phyloP scores from a whole-genome alignment of 2,329 filamentous ascomycete genomes.

The Sordariomycetes sp. region DNA sequence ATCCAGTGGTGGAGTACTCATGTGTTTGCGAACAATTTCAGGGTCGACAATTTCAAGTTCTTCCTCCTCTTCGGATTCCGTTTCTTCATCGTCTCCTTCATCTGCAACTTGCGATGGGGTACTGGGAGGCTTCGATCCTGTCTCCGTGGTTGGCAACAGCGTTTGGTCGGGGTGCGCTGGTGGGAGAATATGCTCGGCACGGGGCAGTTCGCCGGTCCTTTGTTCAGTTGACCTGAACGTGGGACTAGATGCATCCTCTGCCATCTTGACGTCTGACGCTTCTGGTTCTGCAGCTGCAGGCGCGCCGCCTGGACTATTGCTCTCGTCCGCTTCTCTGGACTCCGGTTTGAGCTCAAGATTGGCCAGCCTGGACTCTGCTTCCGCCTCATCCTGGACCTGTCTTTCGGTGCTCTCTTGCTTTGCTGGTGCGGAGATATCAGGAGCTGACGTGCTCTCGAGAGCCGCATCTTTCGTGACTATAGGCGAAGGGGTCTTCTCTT shows the following conservation, averaged over 20 bases:
- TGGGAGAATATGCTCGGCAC: neutral
- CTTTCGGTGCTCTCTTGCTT: neutral
- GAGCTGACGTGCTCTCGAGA: neutral
- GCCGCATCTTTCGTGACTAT: neutral
- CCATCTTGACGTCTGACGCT: neutral
- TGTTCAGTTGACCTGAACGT: neutral
- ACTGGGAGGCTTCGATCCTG: constrained; percentile 25
- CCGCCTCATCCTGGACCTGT: constrained; percentile 2
- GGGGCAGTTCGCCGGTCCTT: neutral
- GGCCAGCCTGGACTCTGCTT: constrained; percentile 7
- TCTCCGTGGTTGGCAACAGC: neutral
- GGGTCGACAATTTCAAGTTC: constrained; percentile 38
- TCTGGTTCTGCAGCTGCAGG: no score
- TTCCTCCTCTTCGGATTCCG: constrained; percentile 45
- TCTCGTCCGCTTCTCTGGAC: neutral
- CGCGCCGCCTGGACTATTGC: constrained; percentile 7
- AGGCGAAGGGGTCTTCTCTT: neutral
- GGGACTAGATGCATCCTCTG: neutral
- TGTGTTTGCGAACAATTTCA: constrained; percentile 38
- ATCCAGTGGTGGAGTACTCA: constrained; percentile 45
- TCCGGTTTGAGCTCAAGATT: constrained; percentile 1
- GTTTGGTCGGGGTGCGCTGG: neutral
- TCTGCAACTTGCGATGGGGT: constrained; percentile 40
- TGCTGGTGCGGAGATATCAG: neutral
- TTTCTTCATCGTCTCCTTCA: constrained; percentile 43